Evolutionary conservation across 305 asterid genomes (phyloP), one percentile per base, ranked within the genome.

Genomic region (Striga hermonthica): DNA sequence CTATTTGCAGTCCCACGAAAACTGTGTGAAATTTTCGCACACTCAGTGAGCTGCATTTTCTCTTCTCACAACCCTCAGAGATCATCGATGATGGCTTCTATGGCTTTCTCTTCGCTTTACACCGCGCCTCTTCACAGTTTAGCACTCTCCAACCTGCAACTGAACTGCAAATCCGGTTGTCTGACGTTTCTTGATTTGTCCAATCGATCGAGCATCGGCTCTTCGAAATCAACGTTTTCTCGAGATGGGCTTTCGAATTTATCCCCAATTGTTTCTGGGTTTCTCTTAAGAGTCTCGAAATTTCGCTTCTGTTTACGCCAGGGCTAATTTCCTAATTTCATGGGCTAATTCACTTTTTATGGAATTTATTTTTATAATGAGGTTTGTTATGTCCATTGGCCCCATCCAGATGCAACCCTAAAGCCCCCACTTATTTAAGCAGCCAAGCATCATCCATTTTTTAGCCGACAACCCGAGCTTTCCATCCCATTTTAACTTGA

Each of bases 31-130:
- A 50, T 16, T 5, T 60, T 2, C 45, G 9, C 61, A 39, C 71
- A 62, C 4, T 77, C 4, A 8, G 6, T 39, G 9, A 4, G 6
- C 9, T 39, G 9, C 1, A 22, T 10, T n/a, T n/a, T 9, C 5
- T 28, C 39, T 38, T 12, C 28, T 1, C 14, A 37, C 39, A 10
- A 22, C 7, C 4, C 13, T 37, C 59, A 6, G 13, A 22, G 59
- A 54, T 54, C 38, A 9, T 52, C 37, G 10, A 28, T 38, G 43
- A 74, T 73, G 79, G 72, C 68, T 55, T 77, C 82, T 53, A 81
- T 82, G 84, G 80, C 90, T 1, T 84, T 80, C 72, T 82, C 93
- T 43, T 74, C 90, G 1, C 71, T 83, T 71, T 73, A 75, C 60
- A 63, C 95, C 9, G 67, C 78, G 5, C 83, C 91, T 53, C 9